These are phyloP conservation scores for Calonectria hawksworthii DNA, from an alignment of 2,329 filamentous ascomycete genomes.

Conservation along the genomic window DNA sequence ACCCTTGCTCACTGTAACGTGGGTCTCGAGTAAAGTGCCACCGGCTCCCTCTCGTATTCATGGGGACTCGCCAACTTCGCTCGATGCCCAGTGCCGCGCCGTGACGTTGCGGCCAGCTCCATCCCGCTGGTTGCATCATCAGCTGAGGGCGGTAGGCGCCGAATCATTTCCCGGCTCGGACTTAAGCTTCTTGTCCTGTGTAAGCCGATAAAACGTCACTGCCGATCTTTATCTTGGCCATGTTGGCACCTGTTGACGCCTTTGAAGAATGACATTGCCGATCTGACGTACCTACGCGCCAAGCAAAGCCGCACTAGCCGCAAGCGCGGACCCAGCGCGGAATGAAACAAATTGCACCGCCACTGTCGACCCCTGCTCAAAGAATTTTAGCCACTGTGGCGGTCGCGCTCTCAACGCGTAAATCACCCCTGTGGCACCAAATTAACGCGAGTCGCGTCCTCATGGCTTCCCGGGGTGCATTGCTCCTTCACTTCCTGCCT, in stretches of 20 bases:
- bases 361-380: slow-evolving; percentile 32
- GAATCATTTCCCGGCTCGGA: slow-evolving; percentile 26
- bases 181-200: slow-evolving; percentile 6
- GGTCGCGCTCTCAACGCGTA: slow-evolving; percentile 37
- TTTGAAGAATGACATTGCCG: slow-evolving; percentile 38
- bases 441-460: slow-evolving; percentile 52
- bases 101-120: slow-evolving; percentile 38
- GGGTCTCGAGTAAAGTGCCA: slow-evolving; percentile 29
- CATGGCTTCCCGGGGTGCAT: slow-evolving; percentile 27
- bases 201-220: slow-evolving; percentile 37
- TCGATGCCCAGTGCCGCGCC: slow-evolving; percentile 15
- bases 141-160: slow-evolving; percentile 14
- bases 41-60: slow-evolving; percentile 40
- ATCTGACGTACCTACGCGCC: slow-evolving; percentile 28
- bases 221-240: slow-evolving; percentile 37
- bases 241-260: slow-evolving; percentile 21
- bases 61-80: not conserved
- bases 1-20: slow-evolving; percentile 7
- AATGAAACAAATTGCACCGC: slow-evolving; percentile 24
- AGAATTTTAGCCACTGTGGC: slow-evolving; percentile 35
- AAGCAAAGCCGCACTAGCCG: slow-evolving; percentile 36
- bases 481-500: slow-evolving; percentile 31
- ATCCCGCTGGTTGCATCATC: slow-evolving; percentile 9
- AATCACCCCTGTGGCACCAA: slow-evolving; percentile 45
- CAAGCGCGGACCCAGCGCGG: slow-evolving; percentile 28